These are phyloP conservation scores for Bipolaris oryzae DNA, from an alignment of 2,329 filamentous ascomycete species.

Conservation along the genomic window DNA sequence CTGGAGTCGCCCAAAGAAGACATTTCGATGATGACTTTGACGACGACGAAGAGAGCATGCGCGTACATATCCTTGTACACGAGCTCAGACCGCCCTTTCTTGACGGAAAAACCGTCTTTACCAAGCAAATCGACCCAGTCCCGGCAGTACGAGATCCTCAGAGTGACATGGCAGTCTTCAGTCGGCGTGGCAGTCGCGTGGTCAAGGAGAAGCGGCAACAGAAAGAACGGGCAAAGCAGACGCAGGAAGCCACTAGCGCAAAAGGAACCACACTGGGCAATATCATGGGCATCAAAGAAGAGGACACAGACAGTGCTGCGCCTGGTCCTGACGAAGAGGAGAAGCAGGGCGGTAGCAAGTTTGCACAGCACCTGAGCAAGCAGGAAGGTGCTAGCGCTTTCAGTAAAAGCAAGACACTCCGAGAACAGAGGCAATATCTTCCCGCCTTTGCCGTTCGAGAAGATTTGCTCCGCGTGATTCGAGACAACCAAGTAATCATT, in stretches of 20 bases:
- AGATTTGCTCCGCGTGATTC: slow-evolving; percentile 86
- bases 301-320: slow-evolving; percentile 83
- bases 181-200: slow-evolving; percentile 89
- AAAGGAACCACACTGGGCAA: slow-evolving; percentile 92
- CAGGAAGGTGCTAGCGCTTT: slow-evolving; percentile 84
- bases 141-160: slow-evolving; percentile 91
- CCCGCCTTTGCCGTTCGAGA: slow-evolving; percentile 96
- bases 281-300: slow-evolving; percentile 93
- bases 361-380: slow-evolving; percentile 88
- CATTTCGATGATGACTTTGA: slow-evolving; percentile 83
- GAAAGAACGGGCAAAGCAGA: slow-evolving; percentile 90
- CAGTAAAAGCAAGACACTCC: slow-evolving; percentile 86
- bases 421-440: slow-evolving; percentile 89
- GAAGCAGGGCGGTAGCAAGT: slow-evolving; percentile 73
- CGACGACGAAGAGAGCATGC: slow-evolving; percentile 86
- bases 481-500: slow-evolving; percentile 96
- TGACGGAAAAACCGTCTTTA: slow-evolving; percentile 94
- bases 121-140: slow-evolving; percentile 93
- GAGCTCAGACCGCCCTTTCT: slow-evolving; percentile 93
- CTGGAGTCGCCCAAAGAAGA: slow-evolving; percentile 88
- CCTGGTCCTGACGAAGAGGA: slow-evolving; percentile 76
- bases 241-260: slow-evolving; percentile 91
- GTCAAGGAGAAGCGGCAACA: slow-evolving; percentile 91
- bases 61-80: slow-evolving; percentile 90
- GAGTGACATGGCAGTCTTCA: slow-evolving; percentile 99